phyloP scores from a whole-genome alignment of 371 early-diverging fungal genomes.

The Batkoa obscura region DNA sequence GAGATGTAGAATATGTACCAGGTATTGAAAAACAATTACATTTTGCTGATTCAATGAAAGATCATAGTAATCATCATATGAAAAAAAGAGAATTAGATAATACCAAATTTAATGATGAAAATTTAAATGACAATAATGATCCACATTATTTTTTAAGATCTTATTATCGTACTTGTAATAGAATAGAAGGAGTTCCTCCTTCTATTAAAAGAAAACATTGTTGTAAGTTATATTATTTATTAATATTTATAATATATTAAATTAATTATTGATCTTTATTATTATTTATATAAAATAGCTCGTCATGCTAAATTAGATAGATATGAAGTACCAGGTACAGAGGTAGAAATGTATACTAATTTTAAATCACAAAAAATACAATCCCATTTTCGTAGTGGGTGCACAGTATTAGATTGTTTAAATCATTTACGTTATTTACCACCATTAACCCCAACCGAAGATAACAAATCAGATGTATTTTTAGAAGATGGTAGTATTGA shows the following conservation, averaged over 20 bases:
- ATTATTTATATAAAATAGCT: not conserved
- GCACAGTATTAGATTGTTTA: not conserved
- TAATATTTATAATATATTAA: not conserved
- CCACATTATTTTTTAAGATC: not conserved
- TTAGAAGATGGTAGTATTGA: not conserved
- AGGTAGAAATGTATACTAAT: not conserved
- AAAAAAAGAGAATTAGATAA: not conserved
- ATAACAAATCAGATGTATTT: not conserved
- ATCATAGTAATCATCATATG: not conserved
- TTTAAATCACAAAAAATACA: not conserved
- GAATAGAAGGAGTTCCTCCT: not conserved
- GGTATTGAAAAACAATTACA: not conserved
- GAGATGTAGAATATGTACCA: not conserved
- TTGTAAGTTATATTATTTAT: not conserved
- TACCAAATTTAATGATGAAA: not conserved
- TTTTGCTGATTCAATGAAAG: not conserved
- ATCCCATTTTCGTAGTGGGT: not conserved
- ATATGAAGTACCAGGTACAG: not conserved
- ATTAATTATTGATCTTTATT: not conserved
- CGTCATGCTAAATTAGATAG: not conserved
- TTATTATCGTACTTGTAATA: conserved; percentile 1
- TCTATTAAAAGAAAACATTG: not conserved
- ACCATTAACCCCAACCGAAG: not conserved
- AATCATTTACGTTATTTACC: conserved; percentile 2
- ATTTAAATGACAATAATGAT: not conserved